phyloP scores from a whole-genome alignment of 2,329 filamentous ascomycete species.

The Colletotrichum camelliae region DNA sequence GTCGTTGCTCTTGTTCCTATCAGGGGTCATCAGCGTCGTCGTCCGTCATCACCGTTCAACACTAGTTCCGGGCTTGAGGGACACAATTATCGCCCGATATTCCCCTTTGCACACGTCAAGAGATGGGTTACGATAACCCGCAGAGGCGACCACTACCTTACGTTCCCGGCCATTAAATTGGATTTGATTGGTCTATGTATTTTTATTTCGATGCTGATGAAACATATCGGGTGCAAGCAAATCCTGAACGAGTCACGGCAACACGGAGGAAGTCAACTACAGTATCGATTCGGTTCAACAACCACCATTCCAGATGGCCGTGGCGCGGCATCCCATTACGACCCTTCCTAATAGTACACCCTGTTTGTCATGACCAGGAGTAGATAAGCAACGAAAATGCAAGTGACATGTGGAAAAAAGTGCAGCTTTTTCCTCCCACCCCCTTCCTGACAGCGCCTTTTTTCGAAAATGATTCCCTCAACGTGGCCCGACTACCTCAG shows the following conservation, averaged over 20 bases:
- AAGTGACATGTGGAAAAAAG: background rate
- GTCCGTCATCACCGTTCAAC: background rate
- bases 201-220: background rate
- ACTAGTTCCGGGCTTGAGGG: background rate
- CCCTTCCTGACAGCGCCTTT: background rate
- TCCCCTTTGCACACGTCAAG: background rate
- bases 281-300: background rate
- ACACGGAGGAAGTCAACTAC: background rate
- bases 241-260: background rate
- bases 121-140: accelerated
- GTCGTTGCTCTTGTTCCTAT: background rate
- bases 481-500: background rate
- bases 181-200: background rate
- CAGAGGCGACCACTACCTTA: background rate
- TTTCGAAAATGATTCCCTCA: background rate
- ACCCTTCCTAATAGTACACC: background rate
- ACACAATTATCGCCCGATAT: background rate
- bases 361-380: background rate
- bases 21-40: background rate
- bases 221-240: background rate
- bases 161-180: background rate
- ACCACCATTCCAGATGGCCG: background rate
- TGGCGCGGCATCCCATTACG: background rate
- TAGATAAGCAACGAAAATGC: background rate
- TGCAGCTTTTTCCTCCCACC: background rate